phyloP scores from a whole-genome alignment of 805 yeast species.

The Henningerozyma blattae region DNA sequence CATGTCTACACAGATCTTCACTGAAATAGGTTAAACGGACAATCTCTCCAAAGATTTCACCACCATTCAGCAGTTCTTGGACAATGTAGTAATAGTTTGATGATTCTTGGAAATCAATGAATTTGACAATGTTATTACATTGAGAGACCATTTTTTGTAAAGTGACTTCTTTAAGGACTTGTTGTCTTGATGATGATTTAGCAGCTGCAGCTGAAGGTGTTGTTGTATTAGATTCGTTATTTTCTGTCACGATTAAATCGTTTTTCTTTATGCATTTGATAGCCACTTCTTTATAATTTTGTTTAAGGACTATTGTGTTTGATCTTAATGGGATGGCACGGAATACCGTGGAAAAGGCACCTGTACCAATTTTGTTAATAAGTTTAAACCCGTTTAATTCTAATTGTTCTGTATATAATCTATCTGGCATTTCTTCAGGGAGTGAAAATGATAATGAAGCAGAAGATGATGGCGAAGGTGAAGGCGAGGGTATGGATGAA shows the following conservation, averaged over 20 bases:
- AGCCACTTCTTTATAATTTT: conserved; percentile 29
- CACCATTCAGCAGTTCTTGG: conserved; percentile 66
- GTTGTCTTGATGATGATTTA: conserved; percentile 28
- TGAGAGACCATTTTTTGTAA: conserved; percentile 54
- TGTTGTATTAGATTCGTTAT: conserved; percentile 4
- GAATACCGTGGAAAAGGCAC: conserved; percentile 72
- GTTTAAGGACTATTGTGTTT: conserved; percentile 6
- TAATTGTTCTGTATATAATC: conserved; percentile 24
- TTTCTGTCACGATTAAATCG: conserved; percentile 43
- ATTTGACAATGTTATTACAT: conserved; percentile 43
- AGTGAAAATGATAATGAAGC: too few species aligned
- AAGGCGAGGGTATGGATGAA: too few species aligned
- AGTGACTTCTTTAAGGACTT: conserved; percentile 70
- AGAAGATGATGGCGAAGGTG: too few species aligned
- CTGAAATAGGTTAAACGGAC: conserved; percentile 55
- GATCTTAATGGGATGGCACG: conserved; percentile 32
- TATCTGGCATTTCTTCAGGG: conserved; percentile 1
- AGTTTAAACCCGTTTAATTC: conserved; percentile 27
- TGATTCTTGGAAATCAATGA: conserved; percentile 56
- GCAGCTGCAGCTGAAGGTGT: conserved; percentile 2
- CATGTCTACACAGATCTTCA: conserved; percentile 53
- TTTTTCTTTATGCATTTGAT: conserved; percentile 54
- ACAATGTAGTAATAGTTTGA: conserved; percentile 51
- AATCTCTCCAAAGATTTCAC: conserved; percentile 61
- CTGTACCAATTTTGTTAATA: conserved; percentile 54